Conservation (phyloP, 805 yeast genomes). For the Wickerhamiella vanderwaltii region DNA sequence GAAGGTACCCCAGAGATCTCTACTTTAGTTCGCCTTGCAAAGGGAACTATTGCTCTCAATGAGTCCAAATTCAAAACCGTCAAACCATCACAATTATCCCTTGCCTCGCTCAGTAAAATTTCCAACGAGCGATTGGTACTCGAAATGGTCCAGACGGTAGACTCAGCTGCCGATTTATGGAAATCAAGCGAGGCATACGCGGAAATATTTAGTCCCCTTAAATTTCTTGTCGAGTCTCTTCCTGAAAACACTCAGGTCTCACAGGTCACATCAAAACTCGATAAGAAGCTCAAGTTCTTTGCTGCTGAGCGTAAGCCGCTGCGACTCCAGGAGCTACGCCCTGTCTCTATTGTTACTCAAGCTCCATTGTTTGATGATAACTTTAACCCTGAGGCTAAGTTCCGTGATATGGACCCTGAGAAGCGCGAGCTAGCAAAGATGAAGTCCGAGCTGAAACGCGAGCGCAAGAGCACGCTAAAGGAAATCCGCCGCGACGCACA, state of each 20-base stretch:
- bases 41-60: neutral
- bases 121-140: conserved; percentile 14
- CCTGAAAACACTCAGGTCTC: conserved; percentile 13
- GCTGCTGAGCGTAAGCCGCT: conserved; percentile 51
- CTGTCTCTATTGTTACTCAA: conserved; percentile 69
- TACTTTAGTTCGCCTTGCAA: conserved; percentile 7
- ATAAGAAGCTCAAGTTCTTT: conserved; percentile 39
- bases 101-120: conserved; percentile 1
- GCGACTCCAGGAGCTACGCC: conserved; percentile 68
- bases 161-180: conserved; percentile 23
- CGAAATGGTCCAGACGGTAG: conserved; percentile 12
- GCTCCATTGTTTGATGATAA: conserved; percentile 92
- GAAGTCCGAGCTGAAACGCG: conserved; percentile 78
- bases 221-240: conserved; percentile 22
- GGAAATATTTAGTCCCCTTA: conserved; percentile 23
- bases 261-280: conserved; percentile 31
- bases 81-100: conserved; percentile 23
- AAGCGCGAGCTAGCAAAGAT: conserved; percentile 76
- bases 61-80: conserved; percentile 1
- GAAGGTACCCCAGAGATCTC: conserved; percentile 9
- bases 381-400: conserved; percentile 89
- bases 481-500: conserved; percentile 82
- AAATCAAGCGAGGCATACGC: conserved; percentile 23
- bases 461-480: conserved; percentile 73
- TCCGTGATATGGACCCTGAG: conserved; percentile 71